These are phyloP conservation scores for Rosa multiflora DNA, from an alignment of 306 rosid species.

Conservation along the genomic window DNA sequence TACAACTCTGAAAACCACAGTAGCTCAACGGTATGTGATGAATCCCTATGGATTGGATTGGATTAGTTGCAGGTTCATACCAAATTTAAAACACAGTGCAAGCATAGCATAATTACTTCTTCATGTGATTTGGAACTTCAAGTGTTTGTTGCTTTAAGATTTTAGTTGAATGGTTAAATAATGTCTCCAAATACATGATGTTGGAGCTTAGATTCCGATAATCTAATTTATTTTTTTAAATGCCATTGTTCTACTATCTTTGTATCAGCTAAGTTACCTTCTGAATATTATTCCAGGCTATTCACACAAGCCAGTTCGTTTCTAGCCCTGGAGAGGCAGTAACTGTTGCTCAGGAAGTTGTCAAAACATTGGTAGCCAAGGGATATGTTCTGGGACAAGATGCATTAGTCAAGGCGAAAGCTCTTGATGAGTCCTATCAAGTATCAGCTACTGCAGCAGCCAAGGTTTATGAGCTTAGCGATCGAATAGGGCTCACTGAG, in stretches of 20 bases:
- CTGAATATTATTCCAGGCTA: slow-evolving; percentile 36
- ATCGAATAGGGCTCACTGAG: slow-evolving; percentile 72
- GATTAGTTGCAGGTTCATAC: slow-evolving; percentile 6
- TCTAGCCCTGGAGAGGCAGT: slow-evolving; percentile 83
- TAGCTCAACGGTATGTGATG: slow-evolving; percentile 47
- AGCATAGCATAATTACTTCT: neutral
- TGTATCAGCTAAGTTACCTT: neutral
- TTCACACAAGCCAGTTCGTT: slow-evolving; percentile 40
- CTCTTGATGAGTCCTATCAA: slow-evolving; percentile 66
- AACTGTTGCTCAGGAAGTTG: slow-evolving; percentile 68
- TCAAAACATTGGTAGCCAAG: slow-evolving; percentile 83
- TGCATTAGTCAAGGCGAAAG: slow-evolving; percentile 78
- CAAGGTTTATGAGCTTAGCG: slow-evolving; percentile 67
- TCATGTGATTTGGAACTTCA: neutral
- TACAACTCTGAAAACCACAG: slow-evolving; percentile 36
- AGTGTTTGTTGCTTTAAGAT: neutral
- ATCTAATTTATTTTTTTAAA: neutral
- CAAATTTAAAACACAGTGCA: neutral
- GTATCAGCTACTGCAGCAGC: slow-evolving; percentile 79
- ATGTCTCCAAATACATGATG: neutral
- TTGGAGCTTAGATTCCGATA: neutral
- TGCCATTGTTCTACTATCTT: neutral
- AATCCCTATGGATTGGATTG: neutral
- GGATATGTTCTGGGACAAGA: slow-evolving; percentile 85
- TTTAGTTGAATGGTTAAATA: neutral